Percentiles rank a stretch among this genome's conserved stretches.
Evolutionary conservation across 1,284 basidiomycete species (phyloP).

Genomic region (Takashimella koratensis): DNA sequence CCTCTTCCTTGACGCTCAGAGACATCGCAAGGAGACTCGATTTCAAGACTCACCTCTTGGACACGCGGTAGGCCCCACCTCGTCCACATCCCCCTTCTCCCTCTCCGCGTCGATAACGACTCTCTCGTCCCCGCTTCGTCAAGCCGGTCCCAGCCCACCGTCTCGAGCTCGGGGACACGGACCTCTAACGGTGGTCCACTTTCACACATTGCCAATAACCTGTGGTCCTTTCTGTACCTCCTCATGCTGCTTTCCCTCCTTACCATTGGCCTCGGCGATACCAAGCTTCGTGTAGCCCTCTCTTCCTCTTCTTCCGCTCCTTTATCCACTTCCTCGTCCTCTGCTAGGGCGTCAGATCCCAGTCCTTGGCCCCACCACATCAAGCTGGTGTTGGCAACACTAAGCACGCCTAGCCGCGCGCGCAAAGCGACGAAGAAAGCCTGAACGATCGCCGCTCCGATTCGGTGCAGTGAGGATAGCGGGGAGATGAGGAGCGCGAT

Average conservation of each 20-base stretch:
- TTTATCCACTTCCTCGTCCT: constrained; percentile 5
- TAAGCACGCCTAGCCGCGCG: constrained; percentile 42
- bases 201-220: constrained; percentile 54
- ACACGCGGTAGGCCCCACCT: constrained; percentile 28
- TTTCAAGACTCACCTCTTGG: constrained; percentile 29
- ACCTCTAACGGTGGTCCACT: constrained; percentile 52
- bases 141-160: constrained; percentile 49
- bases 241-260: background rate
- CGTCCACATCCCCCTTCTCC: constrained; percentile 25
- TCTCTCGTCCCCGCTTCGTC: constrained; percentile 29
- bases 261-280: background rate
- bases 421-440: constrained; percentile 43
- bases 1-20: too few species aligned
- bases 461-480: constrained; percentile 41
- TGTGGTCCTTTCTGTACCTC: constrained; percentile 19
- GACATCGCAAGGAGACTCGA: background rate
- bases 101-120: constrained; percentile 24
- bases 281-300: background rate
- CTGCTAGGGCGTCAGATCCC: constrained; percentile 25
- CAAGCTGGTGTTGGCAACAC: constrained; percentile 53
- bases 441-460: constrained; percentile 48
- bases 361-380: constrained; percentile 45
- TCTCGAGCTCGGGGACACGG: constrained; percentile 51
- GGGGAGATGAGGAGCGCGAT: constrained; percentile 54
- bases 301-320: constrained; percentile 4